phyloP scores from a whole-genome alignment of 805 yeast species.

The Suhomyces sp. region DNA sequence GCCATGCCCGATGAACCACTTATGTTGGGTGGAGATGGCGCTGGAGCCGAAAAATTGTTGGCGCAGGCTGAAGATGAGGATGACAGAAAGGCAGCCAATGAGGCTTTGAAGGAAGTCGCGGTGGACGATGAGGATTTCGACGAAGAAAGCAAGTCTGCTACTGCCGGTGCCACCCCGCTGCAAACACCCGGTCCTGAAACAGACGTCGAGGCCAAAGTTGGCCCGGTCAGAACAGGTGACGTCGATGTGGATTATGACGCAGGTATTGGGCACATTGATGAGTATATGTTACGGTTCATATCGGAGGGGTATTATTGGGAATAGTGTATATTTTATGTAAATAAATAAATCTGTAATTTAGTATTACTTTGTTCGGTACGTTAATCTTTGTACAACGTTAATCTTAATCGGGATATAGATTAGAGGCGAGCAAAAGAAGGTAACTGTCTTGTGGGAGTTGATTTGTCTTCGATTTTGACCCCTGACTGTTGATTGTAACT shows the following conservation, averaged over 20 bases:
- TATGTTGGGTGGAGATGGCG: conserved; percentile 29
- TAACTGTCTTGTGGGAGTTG: too few species aligned
- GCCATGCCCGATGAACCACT: conserved; percentile 40
- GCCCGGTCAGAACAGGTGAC: conserved; percentile 14
- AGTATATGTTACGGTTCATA: conserved; percentile 89
- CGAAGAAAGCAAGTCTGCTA: conserved; percentile 36
- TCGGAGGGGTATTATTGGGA: conserved; percentile 70
- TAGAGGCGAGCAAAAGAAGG: too few species aligned
- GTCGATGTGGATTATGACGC: conserved; percentile 51
- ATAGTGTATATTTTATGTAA: conserved; percentile 6
- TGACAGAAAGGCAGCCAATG: conserved; percentile 82
- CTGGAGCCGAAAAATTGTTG: conserved; percentile 53
- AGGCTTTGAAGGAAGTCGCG: conserved; percentile 81
- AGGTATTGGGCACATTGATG: conserved; percentile 82
- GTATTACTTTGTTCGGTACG: too few species aligned
- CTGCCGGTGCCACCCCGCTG: conserved; percentile 24
- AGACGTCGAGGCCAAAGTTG: neutral
- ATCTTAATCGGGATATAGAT: too few species aligned
- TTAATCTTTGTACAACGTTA: too few species aligned
- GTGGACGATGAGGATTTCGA: conserved; percentile 84
- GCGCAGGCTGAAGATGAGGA: conserved; percentile 96
- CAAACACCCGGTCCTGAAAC: conserved; percentile 27
- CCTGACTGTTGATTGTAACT: too few species aligned
- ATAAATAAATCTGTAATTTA: neutral
- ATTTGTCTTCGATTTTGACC: too few species aligned